phyloP scores from a whole-genome alignment of 2,329 filamentous ascomycete species.

The Monosporascus ibericus region DNA sequence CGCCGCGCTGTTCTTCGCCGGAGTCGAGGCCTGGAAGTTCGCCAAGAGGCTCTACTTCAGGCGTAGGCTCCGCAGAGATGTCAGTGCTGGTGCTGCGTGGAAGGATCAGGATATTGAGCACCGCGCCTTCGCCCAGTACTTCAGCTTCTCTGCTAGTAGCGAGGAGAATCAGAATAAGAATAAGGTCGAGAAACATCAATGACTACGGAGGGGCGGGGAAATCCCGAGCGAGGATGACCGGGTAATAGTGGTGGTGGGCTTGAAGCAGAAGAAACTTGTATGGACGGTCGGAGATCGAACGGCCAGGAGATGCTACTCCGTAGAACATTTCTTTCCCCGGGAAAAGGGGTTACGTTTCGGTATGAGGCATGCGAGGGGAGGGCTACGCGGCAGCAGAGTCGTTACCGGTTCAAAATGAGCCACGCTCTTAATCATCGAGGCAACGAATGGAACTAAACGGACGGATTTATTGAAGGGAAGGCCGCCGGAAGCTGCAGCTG shows the following conservation, averaged over 20 bases:
- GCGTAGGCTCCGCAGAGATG: constrained; percentile 10
- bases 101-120: constrained; percentile 34
- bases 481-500: no score
- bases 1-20: constrained; percentile 49
- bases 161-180: not conserved
- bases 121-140: constrained; percentile 32
- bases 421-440: no score
- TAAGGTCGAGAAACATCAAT: constrained; percentile 9
- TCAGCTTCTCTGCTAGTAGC: constrained; percentile 10
- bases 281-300: not conserved
- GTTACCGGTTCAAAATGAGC: no score
- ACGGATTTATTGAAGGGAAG: no score
- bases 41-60: constrained; percentile 43
- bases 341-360: constrained; percentile 40
- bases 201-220: constrained; percentile 20
- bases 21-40: constrained; percentile 55
- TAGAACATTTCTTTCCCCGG: constrained; percentile 56
- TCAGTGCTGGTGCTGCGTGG: constrained; percentile 21
- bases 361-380: not conserved
- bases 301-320: constrained; percentile 50
- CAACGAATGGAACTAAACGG: no score
- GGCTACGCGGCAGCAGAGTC: no score
- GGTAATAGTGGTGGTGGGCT: not conserved
- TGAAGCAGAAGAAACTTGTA: not conserved
- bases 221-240: constrained; percentile 1